Evolutionary conservation across 2,329 filamentous ascomycete species (phyloP).

Genomic region (Fusarium mangiferae): DNA sequence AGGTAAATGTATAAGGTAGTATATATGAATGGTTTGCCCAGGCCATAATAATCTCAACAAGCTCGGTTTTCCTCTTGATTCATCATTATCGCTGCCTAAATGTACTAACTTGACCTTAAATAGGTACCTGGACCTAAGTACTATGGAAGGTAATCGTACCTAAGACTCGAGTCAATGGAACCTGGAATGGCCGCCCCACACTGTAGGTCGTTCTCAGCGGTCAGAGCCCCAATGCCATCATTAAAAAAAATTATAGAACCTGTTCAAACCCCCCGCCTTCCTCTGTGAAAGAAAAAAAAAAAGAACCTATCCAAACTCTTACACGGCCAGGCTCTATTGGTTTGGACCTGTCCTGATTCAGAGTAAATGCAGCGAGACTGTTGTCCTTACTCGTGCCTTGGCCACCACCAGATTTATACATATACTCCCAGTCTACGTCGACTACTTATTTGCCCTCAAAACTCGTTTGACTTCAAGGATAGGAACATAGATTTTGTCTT

Average conservation of each 20-base stretch:
- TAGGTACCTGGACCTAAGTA: not conserved
- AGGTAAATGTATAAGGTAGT: not conserved
- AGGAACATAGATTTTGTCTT: conserved; percentile 18
- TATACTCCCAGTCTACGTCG: not conserved
- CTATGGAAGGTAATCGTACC: not conserved
- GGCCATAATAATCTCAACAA: not conserved
- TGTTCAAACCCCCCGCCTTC: conserved; percentile 12
- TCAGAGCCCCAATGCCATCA: conserved; percentile 37
- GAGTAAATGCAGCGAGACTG: conserved; percentile 33
- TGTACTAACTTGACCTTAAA: not conserved
- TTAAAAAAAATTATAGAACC: conserved; percentile 25
- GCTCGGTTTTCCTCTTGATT: not conserved
- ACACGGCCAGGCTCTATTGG: conserved; percentile 21
- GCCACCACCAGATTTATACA: conserved; percentile 10
- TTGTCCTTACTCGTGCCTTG: conserved; percentile 30
- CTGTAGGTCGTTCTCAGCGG: conserved; percentile 31
- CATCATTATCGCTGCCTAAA: conserved; percentile 5
- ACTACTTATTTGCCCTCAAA: conserved; percentile 1
- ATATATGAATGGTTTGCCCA: not conserved
- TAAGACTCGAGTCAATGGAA: not conserved
- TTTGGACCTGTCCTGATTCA: conserved; percentile 15
- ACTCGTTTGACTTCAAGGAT: conserved; percentile 9
- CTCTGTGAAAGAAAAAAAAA: not conserved
- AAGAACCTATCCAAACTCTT: not conserved
- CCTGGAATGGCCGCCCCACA: conserved; percentile 27